Evolutionary conservation across 2,329 filamentous ascomycete species (phyloP), one percentile per base, ranked within the genome.

Genomic region (Fusarium multiceps): DNA sequence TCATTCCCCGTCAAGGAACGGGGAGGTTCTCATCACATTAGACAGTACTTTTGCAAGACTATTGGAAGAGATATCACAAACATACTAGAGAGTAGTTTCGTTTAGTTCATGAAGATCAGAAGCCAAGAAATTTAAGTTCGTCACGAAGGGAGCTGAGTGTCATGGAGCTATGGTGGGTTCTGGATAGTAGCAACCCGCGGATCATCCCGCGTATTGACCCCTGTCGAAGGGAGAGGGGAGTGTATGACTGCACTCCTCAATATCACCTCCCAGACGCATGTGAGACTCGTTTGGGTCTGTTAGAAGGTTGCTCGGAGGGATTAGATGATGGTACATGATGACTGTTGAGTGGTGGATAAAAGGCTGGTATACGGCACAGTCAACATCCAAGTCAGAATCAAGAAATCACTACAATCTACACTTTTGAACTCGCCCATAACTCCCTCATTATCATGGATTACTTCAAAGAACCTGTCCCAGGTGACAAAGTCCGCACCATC

Each of bases 41-140:
- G 28, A 14, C 12, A 30, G 42, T 34, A 47, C 41, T 8, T 45
- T 40, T 18, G 30, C 25, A 18, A 41, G 14, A 20, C 30, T 49
- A 58, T 63, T 63, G 61, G 61, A 27, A 49, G 58, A 37, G 13
- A 14, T 20, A 51, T 51, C 49, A 46, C 25, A 28, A n/a, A 63
- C 51, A 45, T 14, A 16, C 20, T 4, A n/a, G 9, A 28, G 21
- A 40, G 3, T 46, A 56, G 37, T 25, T 25, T 34, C 16, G 6
- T 45, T 54, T 63, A 58, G 40, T 49, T 49, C 8, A 12, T 57
- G 42, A 55, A 34, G 34, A 63, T 43, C 27, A 27, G 13, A 5
- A 5, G 25, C 18, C 43, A 57, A 57, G 18, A 20, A 14, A n/a
- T 32, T 32, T 9, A 43, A 20, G 21, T 20, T 20, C 21, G 9